These are phyloP conservation scores for Aechmea fasciata DNA, from an alignment of 176 grass and related monocot species.

Conservation along the genomic window DNA sequence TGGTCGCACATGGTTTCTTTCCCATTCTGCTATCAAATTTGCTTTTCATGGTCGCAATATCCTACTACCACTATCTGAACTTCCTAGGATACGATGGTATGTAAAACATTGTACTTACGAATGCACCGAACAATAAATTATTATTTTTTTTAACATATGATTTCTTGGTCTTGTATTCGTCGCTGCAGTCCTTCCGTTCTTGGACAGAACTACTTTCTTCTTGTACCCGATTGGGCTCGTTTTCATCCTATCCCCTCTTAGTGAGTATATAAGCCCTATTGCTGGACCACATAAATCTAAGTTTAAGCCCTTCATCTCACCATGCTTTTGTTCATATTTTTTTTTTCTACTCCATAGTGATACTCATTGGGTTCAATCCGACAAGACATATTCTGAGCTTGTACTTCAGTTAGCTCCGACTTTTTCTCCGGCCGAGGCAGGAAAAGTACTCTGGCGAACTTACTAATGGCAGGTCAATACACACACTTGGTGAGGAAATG, in stretches of 20 bases:
- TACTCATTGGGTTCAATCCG: slow-evolving; percentile 85
- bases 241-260: slow-evolving; percentile 81
- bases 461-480: slow-evolving; percentile 38
- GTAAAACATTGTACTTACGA: neutral
- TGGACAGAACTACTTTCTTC: slow-evolving; percentile 95
- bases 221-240: slow-evolving; percentile 89
- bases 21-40: slow-evolving; percentile 76
- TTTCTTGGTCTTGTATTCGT: neutral
- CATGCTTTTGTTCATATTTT: slow-evolving; percentile 6
- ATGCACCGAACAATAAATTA: neutral
- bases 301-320: neutral
- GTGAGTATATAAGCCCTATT: slow-evolving; percentile 43
- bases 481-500: slow-evolving; percentile 22
- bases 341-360: slow-evolving; percentile 41
- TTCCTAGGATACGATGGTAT: slow-evolving; percentile 99
- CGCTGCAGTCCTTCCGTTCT: slow-evolving; percentile 77
- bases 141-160: slow-evolving; percentile 13
- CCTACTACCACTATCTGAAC: slow-evolving; percentile 96
- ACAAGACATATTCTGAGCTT: slow-evolving; percentile 85
- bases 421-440: neutral
- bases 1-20: slow-evolving; percentile 88
- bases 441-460: slow-evolving; percentile 8
- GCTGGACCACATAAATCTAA: slow-evolving; percentile 5
- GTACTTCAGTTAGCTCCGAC: slow-evolving; percentile 48
- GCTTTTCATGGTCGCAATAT: slow-evolving; percentile 76